phyloP scores from a whole-genome alignment of 257 asterid species.

The Solanum bulbocastanum region DNA sequence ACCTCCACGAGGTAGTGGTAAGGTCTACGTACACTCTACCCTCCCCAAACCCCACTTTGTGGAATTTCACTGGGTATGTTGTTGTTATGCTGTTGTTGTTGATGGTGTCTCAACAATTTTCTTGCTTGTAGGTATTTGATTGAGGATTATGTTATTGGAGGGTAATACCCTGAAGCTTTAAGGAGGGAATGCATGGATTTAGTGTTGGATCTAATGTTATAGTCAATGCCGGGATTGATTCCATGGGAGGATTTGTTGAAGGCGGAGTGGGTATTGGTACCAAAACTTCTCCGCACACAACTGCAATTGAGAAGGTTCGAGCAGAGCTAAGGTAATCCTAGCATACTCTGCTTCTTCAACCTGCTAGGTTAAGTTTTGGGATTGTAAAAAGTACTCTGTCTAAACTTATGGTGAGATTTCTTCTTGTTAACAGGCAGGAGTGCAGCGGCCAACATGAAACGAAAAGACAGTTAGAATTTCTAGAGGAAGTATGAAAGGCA shows the following conservation, averaged over 20 bases:
- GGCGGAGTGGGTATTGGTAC: slow-evolving; percentile 61
- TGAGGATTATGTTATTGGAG: slow-evolving; percentile 28
- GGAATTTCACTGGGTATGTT: background rate
- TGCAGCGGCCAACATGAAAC: slow-evolving; percentile 58
- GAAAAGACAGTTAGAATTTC: slow-evolving; percentile 74
- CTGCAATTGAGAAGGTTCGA: slow-evolving; percentile 70
- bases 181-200: slow-evolving; percentile 70
- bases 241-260: slow-evolving; percentile 92
- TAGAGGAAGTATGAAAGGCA: slow-evolving; percentile 58
- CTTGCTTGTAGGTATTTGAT: slow-evolving; percentile 22
- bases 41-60: background rate
- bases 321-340: slow-evolving; percentile 62
- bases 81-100: background rate
- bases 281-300: slow-evolving; percentile 50
- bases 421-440: slow-evolving; percentile 61
- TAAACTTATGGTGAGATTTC: background rate
- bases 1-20: background rate
- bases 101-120: background rate
- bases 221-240: slow-evolving; percentile 90
- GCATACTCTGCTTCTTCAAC: slow-evolving; percentile 10
- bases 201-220: slow-evolving; percentile 46
- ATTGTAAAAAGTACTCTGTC: background rate
- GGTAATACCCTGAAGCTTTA: slow-evolving; percentile 26
- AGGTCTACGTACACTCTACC: background rate
- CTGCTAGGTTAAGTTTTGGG: background rate